Evolutionary conservation across 257 asterid genomes (phyloP).

Genomic region (Plantago ovata): DNA sequence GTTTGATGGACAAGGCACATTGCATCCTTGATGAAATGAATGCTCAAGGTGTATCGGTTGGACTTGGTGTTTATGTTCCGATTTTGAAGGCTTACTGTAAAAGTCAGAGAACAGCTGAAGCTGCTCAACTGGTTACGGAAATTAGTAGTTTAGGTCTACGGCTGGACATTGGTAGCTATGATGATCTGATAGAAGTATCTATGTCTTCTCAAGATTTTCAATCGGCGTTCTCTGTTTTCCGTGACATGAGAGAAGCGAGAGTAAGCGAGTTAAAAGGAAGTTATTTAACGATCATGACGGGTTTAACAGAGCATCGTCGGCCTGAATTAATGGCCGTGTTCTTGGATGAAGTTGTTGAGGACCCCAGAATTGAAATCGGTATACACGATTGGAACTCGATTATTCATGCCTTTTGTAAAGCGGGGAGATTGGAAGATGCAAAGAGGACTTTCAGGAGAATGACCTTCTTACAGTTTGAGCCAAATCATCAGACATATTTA

Average conservation of each 20-base stretch:
- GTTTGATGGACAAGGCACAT: conserved; percentile 72
- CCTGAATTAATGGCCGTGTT: conserved; percentile 95
- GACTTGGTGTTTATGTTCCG: conserved; percentile 76
- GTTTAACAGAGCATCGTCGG: conserved; percentile 86
- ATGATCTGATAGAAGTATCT: conserved; percentile 74
- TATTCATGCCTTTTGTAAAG: conserved; percentile 85
- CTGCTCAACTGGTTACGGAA: conserved; percentile 78
- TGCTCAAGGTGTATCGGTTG: conserved; percentile 57
- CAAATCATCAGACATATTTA: conserved; percentile 79
- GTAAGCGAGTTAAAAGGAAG: conserved; percentile 57
- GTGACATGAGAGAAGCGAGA: conserved; percentile 93
- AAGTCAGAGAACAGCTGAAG: conserved; percentile 82
- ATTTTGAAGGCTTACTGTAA: conserved; percentile 72
- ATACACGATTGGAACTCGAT: conserved; percentile 98
- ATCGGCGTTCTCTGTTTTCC: conserved; percentile 83
- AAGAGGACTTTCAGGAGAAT: conserved; percentile 87
- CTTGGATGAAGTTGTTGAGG: conserved; percentile 82
- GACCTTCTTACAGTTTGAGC: conserved; percentile 78
- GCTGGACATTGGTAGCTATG: conserved; percentile 58
- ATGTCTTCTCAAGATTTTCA: conserved; percentile 94
- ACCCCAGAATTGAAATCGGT: conserved; percentile 72
- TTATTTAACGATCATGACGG: conserved; percentile 92
- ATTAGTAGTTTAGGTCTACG: conserved; percentile 54
- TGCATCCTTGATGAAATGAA: conserved; percentile 78
- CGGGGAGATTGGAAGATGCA: conserved; percentile 83